Evolutionary conservation across 257 asterid genomes (phyloP), one percentile per base, ranked within the genome.

Genomic region (Echium plantagineum): DNA sequence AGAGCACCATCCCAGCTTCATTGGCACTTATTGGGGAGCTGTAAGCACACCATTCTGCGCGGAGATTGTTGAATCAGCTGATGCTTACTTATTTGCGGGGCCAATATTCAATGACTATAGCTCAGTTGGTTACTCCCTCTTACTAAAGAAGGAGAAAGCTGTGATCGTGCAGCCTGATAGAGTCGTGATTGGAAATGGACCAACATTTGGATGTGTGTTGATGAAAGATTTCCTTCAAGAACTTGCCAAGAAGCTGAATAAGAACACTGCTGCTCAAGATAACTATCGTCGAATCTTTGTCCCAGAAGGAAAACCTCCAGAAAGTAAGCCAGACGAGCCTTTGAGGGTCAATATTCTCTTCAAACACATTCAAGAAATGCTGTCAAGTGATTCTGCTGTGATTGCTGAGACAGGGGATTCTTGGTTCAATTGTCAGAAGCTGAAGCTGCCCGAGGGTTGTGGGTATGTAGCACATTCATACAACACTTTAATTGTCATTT

Each of bases 401-500:
- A 70, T 70, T 46, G 66, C 70, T 55, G 75, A 70, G 66, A 70
- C 75, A 20, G 70, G 75, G 42, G 76, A 65, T 38, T 71, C 72
- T 3, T 71, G 75, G 75, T 71, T 71, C 72, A 71, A 71, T 57
- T 71, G 75, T 42, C 75, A 65, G 64, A 71, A 71, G 68, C 72
- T 71, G 26, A 66, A 62, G 52, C 22, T 66, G 54, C 75, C 75
- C 0, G 26, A 61, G 30, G 75, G 72, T 32, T 61, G 76, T 19
- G 65, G 68, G 71, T 71, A 21, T 16, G 72, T 35, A 35, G 47
- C 47, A 35, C 47, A 35, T 28, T 28, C 32, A 28, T 28, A 28
- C n/a, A n/a, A n/a, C n/a, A n/a, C n/a, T n/a, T n/a, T n/a, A n/a
- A n/a, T n/a, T n/a, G n/a, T n/a, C n/a, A n/a, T n/a, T n/a, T n/a